Percentiles rank a stretch among this genome's conserved stretches.
These are phyloP conservation scores for Colletotrichum sp. DNA, from an alignment of 2,329 filamentous ascomycete genomes.

Conservation along the genomic window DNA sequence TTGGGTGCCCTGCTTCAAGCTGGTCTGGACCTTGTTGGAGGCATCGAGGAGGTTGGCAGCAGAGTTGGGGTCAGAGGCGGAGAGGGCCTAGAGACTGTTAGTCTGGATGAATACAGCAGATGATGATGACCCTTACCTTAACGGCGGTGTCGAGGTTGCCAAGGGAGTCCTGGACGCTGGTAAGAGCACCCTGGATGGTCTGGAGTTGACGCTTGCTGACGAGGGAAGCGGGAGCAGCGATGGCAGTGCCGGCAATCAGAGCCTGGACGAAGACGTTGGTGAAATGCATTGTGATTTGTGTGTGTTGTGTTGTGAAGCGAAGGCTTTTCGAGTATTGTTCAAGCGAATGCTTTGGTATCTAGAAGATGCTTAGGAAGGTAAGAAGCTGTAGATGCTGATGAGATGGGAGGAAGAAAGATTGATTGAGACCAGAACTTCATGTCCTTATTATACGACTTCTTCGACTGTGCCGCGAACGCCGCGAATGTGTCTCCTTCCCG, in stretches of 20 bases:
- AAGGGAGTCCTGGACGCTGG: conserved; percentile 61
- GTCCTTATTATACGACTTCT: conserved; percentile 1
- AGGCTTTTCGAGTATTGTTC: neutral
- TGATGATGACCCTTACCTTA: neutral
- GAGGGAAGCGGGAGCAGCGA: conserved; percentile 33
- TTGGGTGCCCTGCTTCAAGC: conserved; percentile 23
- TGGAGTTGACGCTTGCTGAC: conserved; percentile 47
- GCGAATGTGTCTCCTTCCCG: neutral
- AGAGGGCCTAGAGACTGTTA: conserved; percentile 22
- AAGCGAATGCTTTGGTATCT: neutral
- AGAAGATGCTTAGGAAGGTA: neutral
- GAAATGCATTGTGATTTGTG: conserved; percentile 25
- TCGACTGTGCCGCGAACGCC: neutral
- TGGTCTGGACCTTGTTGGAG: conserved; percentile 25
- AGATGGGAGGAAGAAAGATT: neutral
- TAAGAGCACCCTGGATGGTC: conserved; percentile 64
- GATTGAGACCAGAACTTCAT: neutral
- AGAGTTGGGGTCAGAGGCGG: conserved; percentile 55
- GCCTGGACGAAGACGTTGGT: conserved; percentile 49
- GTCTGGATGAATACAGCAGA: accelerated
- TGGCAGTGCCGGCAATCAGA: conserved; percentile 56
- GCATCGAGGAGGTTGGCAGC: conserved; percentile 35
- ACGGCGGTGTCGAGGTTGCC: conserved; percentile 50
- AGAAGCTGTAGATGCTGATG: conserved; percentile 1
- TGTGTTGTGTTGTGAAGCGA: neutral